Conservation (phyloP, 352 stramenopile genomes). For the Phytopythium oedochilum region DNA sequence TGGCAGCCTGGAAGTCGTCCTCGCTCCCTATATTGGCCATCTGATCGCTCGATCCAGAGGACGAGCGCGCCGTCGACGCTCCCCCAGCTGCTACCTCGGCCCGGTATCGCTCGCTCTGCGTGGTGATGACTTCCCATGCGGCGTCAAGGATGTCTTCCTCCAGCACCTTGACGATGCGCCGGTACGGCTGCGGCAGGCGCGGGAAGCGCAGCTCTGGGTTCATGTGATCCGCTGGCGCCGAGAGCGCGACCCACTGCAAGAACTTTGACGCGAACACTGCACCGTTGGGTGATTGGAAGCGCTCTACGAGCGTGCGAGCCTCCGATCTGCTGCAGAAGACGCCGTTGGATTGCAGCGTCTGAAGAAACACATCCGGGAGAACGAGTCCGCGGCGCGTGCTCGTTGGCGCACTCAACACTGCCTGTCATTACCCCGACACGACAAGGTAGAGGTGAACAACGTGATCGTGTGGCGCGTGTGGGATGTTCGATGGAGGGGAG, state of each 20-base stretch:
- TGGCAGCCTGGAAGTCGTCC: constrained; percentile 42
- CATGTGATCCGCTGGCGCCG: constrained; percentile 41
- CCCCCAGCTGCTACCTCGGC: constrained; percentile 14
- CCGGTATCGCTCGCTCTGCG: constrained; percentile 36
- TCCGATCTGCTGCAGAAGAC: constrained; percentile 25
- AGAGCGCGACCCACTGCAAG: constrained; percentile 52
- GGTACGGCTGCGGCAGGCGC: constrained; percentile 64
- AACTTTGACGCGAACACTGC: constrained; percentile 32
- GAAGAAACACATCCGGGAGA: constrained; percentile 30
- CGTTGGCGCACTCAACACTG: constrained; percentile 24
- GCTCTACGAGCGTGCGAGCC: constrained; percentile 17
- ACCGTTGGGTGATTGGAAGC: constrained; percentile 45
- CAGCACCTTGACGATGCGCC: constrained; percentile 57
- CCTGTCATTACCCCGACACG: constrained; percentile 9
- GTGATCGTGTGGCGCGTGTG: no score
- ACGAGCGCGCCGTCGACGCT: constrained; percentile 15
- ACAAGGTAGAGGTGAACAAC: no score
- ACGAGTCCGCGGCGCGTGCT: constrained; percentile 28
- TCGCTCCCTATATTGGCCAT: background rate
- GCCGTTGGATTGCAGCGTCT: constrained; percentile 47
- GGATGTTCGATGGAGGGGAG: background rate
- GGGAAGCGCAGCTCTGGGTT: constrained; percentile 58
- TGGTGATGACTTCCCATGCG: constrained; percentile 42
- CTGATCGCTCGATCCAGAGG: background rate
- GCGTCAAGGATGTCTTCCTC: constrained; percentile 55